Evolutionary conservation across 495 filamentous ascomycete genomes (phyloP).

Genomic region (Hypoxylon trugodes): DNA sequence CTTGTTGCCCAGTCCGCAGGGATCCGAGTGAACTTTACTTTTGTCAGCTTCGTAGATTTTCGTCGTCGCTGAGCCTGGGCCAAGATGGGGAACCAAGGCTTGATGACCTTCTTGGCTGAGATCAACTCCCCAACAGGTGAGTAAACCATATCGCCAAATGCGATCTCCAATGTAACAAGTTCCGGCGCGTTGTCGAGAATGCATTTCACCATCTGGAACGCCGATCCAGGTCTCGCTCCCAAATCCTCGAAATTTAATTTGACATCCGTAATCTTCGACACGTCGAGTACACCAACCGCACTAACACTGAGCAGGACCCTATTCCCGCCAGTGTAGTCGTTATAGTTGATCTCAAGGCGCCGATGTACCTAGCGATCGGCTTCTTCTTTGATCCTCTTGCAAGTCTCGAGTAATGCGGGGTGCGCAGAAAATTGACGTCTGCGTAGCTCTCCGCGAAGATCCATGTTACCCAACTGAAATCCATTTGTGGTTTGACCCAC

Average conservation of each 20-base stretch:
- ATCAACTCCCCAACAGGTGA: not conserved
- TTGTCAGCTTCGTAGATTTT: constrained; percentile 1
- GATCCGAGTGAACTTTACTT: not conserved
- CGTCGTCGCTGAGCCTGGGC: not conserved
- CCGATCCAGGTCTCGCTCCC: not conserved
- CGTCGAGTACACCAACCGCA: not conserved
- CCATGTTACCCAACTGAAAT: not conserved
- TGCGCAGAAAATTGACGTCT: not conserved
- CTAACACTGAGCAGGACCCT: not conserved
- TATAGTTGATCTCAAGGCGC: not conserved
- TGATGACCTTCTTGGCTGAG: not conserved
- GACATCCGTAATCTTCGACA: not conserved
- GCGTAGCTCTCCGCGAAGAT: not conserved
- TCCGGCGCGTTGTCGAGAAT: not conserved
- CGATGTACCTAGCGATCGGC: not conserved
- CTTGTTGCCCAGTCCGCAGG: not conserved
- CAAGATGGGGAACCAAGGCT: not conserved
- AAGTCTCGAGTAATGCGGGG: not conserved
- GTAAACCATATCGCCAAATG: not conserved
- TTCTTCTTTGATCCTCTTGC: constrained; percentile 4
- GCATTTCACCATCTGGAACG: not conserved
- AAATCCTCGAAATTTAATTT: not conserved
- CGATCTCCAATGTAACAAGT: not conserved
- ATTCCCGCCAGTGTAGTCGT: not conserved
- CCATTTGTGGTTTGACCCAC: not conserved